Percentiles rank a stretch among this genome's conserved stretches.
Evolutionary conservation across 1,284 basidiomycete species (phyloP).

Genomic region (Tilletia caries): DNA sequence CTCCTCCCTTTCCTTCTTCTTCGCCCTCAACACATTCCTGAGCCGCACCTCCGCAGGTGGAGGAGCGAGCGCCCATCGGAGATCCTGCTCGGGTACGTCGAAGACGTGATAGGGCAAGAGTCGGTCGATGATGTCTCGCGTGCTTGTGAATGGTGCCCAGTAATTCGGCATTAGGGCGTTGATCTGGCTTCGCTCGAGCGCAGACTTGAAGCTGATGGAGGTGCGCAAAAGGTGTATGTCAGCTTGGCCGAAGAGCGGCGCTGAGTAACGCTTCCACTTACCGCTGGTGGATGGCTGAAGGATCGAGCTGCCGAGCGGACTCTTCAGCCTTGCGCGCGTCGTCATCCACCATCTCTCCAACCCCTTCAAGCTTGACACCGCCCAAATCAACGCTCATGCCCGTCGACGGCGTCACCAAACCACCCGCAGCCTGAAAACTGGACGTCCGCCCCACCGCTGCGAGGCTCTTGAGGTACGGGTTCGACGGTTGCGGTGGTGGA

Average conservation of each 20-base stretch:
- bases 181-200: slow-evolving; percentile 27
- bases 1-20: neutral
- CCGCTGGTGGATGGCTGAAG: neutral
- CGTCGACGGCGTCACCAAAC: too few species aligned
- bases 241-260: neutral
- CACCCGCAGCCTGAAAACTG: too few species aligned
- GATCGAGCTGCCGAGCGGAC: neutral
- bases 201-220: neutral
- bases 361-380: neutral
- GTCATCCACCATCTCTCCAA: neutral
- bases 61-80: slow-evolving; percentile 7
- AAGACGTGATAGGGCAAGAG: slow-evolving; percentile 50
- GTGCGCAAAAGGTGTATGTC: neutral
- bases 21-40: neutral
- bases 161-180: slow-evolving; percentile 37
- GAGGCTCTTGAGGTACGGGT: too few species aligned
- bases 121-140: slow-evolving; percentile 37
- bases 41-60: neutral
- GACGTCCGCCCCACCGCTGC: too few species aligned
- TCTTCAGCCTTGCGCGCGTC: neutral
- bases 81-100: slow-evolving; percentile 40
- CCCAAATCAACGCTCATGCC: neutral
- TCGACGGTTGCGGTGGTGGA: too few species aligned
- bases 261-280: neutral
- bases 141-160: slow-evolving; percentile 34